Evolutionary conservation across 2,329 filamentous ascomycete genomes (phyloP).

Genomic region (Xylariales sp.): DNA sequence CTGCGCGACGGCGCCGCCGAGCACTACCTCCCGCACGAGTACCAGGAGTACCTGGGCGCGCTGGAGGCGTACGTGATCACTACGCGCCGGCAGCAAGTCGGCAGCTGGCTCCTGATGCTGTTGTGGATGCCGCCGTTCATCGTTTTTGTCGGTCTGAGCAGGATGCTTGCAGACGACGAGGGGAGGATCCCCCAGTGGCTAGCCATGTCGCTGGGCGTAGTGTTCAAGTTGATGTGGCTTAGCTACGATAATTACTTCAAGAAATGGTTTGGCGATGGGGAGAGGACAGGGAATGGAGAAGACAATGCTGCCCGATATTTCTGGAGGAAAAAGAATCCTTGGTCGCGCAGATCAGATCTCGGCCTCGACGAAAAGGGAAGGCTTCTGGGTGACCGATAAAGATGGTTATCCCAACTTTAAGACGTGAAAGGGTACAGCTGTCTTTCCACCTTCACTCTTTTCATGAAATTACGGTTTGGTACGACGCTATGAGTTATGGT

Average conservation of each 20-base stretch:
- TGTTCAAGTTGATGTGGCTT: constrained; percentile 49
- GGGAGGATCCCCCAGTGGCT: constrained; percentile 66
- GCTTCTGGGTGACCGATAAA: constrained; percentile 22
- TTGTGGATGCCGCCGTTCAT: constrained; percentile 55
- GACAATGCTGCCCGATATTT: no score
- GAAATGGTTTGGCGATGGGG: constrained; percentile 77
- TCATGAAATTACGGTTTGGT: no score
- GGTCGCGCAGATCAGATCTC: no score
- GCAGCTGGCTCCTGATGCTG: constrained; percentile 56
- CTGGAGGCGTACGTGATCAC: constrained; percentile 71
- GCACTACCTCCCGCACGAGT: constrained; percentile 73
- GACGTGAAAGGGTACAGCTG: no score
- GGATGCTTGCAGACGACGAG: constrained; percentile 55
- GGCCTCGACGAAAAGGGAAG: constrained; percentile 17
- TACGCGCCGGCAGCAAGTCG: constrained; percentile 60
- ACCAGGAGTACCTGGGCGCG: constrained; percentile 66
- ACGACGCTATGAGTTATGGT: no score
- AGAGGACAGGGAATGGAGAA: constrained; percentile 47
- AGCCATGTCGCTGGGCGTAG: constrained; percentile 39
- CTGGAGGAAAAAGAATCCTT: no score
- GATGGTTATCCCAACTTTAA: no score
- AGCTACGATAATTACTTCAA: constrained; percentile 63
- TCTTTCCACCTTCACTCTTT: no score
- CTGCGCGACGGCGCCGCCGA: constrained; percentile 75
- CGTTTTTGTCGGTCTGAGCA: constrained; percentile 37